Evolutionary conservation across 176 grass and related monocot genomes (phyloP).

Genomic region (Pontederia crassipes): DNA sequence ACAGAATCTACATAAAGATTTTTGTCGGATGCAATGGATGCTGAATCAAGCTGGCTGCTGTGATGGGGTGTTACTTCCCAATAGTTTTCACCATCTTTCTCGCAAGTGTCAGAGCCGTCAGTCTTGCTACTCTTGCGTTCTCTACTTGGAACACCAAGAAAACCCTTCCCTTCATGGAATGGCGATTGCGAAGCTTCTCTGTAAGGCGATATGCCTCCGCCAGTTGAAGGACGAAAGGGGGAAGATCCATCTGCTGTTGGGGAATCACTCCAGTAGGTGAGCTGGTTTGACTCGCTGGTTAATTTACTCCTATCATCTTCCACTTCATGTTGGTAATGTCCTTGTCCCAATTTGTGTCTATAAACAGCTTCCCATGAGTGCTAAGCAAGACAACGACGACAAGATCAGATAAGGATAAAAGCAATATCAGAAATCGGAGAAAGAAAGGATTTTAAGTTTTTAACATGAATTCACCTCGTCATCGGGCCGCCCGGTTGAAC

Average conservation of each 20-base stretch:
- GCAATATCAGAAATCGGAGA: conserved; percentile 7
- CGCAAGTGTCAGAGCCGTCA: conserved; percentile 36
- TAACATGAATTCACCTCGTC: conserved; percentile 11
- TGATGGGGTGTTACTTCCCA: conserved; percentile 37
- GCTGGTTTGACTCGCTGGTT: conserved; percentile 65
- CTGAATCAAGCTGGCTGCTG: conserved; percentile 41
- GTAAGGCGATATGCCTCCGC: conserved; percentile 25
- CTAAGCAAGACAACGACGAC: conserved; percentile 22
- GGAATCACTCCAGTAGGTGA: conserved; percentile 77
- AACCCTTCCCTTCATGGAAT: conserved; percentile 24
- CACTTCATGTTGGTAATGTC: conserved; percentile 28
- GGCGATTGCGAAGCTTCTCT: conserved; percentile 24
- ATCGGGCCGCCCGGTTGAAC: background rate
- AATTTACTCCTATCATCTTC: conserved; percentile 55
- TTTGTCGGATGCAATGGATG: conserved; percentile 40
- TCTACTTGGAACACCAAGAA: conserved; percentile 23
- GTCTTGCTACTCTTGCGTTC: conserved; percentile 33
- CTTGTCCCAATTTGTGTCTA: conserved; percentile 63
- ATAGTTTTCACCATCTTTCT: conserved; percentile 29
- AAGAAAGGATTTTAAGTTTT: background rate
- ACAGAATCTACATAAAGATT: conserved; percentile 32
- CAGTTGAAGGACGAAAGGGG: conserved; percentile 43
- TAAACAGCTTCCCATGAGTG: conserved; percentile 80
- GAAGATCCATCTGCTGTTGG: conserved; percentile 54
- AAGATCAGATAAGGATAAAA: background rate